Base-by-base conservation (phyloP, 2,329 filamentous ascomycete genomes). In the Ampelomyces quisqualis region DNA sequence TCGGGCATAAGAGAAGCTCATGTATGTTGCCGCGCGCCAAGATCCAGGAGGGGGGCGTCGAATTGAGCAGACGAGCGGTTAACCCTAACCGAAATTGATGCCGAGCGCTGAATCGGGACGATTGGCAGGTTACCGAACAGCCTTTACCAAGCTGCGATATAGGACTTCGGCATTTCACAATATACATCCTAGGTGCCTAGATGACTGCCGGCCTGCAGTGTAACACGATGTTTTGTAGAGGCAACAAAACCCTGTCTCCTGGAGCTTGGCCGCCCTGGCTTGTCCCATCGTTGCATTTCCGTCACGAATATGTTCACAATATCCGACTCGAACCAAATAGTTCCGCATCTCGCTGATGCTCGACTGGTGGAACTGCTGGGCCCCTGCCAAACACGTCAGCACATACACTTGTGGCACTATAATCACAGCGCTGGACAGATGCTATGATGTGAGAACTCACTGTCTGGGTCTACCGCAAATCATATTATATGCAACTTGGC, bases 1-100 rank as follows among this genome's bases (percentile, higher is more conserved):
- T 15, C 36, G 34, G 19, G 11, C 40, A 41, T 28, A 38, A 34
- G 33, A 24, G 23, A 29, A 22, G n/a, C 34, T 35, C 20, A 26
- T 30, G n/a, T 8, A 18, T 37, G 37, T 33, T 35, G 32, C 38
- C 34, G 38, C 23, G 24, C 20, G 49, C 49, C 43, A 51, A 51
- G 45, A 33, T 39, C 37, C 30, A n/a, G n/a, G n/a, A n/a, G 34
- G 34, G 28, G 42, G 27, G 28, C 31, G 23, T 40, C 31, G 13
- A 18, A 21, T 14, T 21, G 13, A 22, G 23, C 24, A 18, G 7
- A 34, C n/a, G 8, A 29, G 18, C 24, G 4, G 39, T 43, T 18
- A 21, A 26, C 28, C 27, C 41, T 39, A 40, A 32, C 7, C 13
- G 15, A 34, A 8, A 34, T 26, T 34, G 32, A 11, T 17, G 22